Base-by-base conservation (phyloP, 208 protist genomes). In the Wallacemonas sp. region DNA sequence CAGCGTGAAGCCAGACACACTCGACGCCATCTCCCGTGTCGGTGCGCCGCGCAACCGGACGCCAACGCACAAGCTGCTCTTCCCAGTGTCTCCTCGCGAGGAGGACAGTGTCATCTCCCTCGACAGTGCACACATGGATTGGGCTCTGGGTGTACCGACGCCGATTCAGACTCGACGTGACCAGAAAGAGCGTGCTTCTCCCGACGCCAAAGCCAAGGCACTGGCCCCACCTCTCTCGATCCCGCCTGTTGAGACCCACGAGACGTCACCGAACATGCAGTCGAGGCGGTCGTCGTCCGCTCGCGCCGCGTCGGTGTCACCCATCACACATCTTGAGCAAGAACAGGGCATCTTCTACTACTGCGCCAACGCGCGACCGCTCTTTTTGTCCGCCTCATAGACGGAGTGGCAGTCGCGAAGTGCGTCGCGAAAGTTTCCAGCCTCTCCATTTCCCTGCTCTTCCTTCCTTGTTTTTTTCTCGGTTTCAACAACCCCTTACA, bases 291-390 rank as follows among this genome's bases (percentile, higher is more conserved):
- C 65, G 34, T 48, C 23, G 34, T 34, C 44, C 17, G 21, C 16
- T 9, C 32, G 23, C 5, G 44, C 44, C 14, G 19, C 54, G 32
- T 2, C 47, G 0, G 54, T 67, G 24, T 58, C 77, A 29, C 21
- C 26, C 12, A 68, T 78, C n/a, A 78, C 71, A 17, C 29, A 30
- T 19, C 55, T 24, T 6, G 81, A 89, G 68, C 46, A 70, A 24
- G 60, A 52, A 2, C 78, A 80, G 19, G 74, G 76, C 30, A 87
- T 87, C 65, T 76, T 87, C 38, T 86, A 87, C 64, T 91, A 91
- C 72, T 94, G 88, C 49, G 88, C 88, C 16, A 94, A 94, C 38
- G 69, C 85, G 16, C 12, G 14, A 4, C 61, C 61, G 14, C 30
- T 66, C 32, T 65, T 43, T 21, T 36, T 12, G 2, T 16, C 30